Percentiles rank a stretch among this genome's conserved stretches.
phyloP scores from a whole-genome alignment of 2,329 filamentous ascomycete genomes.

The Iodosphaeria phyllophila region DNA sequence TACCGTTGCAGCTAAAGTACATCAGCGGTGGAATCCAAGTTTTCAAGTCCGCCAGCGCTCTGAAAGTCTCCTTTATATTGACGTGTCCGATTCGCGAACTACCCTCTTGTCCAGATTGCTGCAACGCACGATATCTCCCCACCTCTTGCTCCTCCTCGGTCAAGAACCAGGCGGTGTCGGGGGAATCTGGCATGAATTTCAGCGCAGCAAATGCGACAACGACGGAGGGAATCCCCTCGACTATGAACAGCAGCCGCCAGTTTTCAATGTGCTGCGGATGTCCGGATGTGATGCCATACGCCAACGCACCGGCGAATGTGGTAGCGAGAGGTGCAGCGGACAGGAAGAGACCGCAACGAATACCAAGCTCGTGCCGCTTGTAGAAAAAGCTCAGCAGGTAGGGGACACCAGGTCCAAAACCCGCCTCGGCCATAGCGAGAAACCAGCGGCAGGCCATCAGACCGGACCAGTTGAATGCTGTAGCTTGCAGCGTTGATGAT shows the following conservation, averaged over 20 bases:
- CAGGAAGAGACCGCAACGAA: conserved; percentile 16
- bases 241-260: conserved; percentile 15
- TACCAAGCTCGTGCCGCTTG: conserved; percentile 23
- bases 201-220: conserved; percentile 13
- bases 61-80: conserved; percentile 24
- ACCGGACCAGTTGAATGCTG: conserved; percentile 12
- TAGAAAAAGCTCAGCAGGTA: conserved; percentile 18
- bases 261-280: conserved; percentile 30
- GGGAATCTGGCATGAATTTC: conserved; percentile 21
- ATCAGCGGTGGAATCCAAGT: conserved; percentile 27
- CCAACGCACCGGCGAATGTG: conserved; percentile 48
- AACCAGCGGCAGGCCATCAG: conserved; percentile 14
- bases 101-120: conserved; percentile 30
- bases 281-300: conserved; percentile 49
- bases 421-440: conserved; percentile 13
- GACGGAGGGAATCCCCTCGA: conserved; percentile 16
- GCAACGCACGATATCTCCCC: conserved; percentile 30
- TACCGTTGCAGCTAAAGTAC: conserved; percentile 21
- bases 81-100: conserved; percentile 26
- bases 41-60: conserved; percentile 26
- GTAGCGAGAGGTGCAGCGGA: conserved; percentile 43
- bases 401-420: conserved; percentile 14
- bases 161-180: conserved; percentile 32
- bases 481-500: conserved; percentile 13
- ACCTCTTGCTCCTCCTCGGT: conserved; percentile 37